Evolutionary conservation across 768 basidiomycete species (phyloP).

Genomic region (Mycena vulgaris): DNA sequence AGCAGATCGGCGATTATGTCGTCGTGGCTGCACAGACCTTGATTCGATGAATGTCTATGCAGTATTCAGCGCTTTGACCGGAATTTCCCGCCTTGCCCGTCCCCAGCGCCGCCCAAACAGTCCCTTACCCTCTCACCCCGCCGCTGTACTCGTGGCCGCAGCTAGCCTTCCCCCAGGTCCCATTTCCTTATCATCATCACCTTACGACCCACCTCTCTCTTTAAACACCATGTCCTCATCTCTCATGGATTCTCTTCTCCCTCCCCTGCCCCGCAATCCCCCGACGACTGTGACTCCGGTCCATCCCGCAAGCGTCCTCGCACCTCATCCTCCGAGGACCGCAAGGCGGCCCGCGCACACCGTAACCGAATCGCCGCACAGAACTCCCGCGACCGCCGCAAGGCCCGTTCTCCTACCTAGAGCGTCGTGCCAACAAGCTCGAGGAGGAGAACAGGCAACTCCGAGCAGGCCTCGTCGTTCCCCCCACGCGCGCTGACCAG

Average conservation of each 20-base stretch:
- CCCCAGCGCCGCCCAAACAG: too few relatives aligned
- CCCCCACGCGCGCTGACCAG: slow-evolving; percentile 45
- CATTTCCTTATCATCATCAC: too few relatives aligned
- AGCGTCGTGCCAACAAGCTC: slow-evolving; percentile 77
- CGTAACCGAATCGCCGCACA: slow-evolving; percentile 95
- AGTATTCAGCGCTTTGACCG: too few relatives aligned
- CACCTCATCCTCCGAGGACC: slow-evolving; percentile 78
- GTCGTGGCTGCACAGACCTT: too few relatives aligned
- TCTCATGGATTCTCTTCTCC: slow-evolving; percentile 42
- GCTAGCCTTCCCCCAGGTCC: too few relatives aligned
- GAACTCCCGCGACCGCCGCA: slow-evolving; percentile 92
- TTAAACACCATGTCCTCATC: background rate
- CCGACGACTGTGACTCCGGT: slow-evolving; percentile 48
- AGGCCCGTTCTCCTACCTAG: slow-evolving; percentile 81
- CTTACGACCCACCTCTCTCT: too few relatives aligned
- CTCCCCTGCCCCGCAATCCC: slow-evolving; percentile 42
- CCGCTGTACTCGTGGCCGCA: background rate
- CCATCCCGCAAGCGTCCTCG: slow-evolving; percentile 85
- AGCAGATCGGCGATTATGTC: too few relatives aligned
- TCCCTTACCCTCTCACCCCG: too few relatives aligned
- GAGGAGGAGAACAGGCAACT: slow-evolving; percentile 89
- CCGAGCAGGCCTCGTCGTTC: slow-evolving; percentile 64
- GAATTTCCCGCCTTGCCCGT: too few relatives aligned
- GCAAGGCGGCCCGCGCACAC: slow-evolving; percentile 90
- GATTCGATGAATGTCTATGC: too few relatives aligned